Evolutionary conservation across 345 rosid genomes (phyloP), one percentile per base, ranked within the genome.

Genomic region (Mallotus nudiflorus): DNA sequence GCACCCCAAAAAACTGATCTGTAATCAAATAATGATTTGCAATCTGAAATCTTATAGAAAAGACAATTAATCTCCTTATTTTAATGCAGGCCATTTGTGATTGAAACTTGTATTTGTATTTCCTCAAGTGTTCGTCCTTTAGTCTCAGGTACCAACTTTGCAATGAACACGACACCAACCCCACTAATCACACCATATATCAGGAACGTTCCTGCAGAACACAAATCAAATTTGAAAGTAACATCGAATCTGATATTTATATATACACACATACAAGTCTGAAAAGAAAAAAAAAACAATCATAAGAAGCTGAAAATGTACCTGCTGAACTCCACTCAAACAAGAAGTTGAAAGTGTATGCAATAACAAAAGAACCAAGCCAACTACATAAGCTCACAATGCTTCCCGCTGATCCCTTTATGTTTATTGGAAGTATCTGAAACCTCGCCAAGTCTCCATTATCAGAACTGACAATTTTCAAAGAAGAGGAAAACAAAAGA

Each of bases 121-220:
- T 86, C 87, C 78, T 86, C 88, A 1, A 87, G 77, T 0, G 78
- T 72, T 66, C 80, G 66, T n/a, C 84, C 87, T 67, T 70, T 81
- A 6, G 85, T 87, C 77, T 85, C 88, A 0, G 87, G 88, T 19
- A 87, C 88, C 61, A 77, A 40, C 46, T 76, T 83, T 29, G 67
- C 78, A 2, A 83, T 75, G 59, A 87, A 87, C 54, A 79, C 19
- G 22, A 85, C 76, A 16, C 83, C 75, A 7, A 13, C 12, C 2
- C 56, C 81, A 19, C 78, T 76, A 1, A 84, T n/a, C 20, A 53
- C 62, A 25, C 73, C 79, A 1, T 76, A 87, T 29, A 85, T 67
- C 31, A 81, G 22, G 35, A 67, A 67, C 37, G 48, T 39, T 37
- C 65, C 63, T 59, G 20, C 14, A 39, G n/a, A n/a, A n/a, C n/a